Evolutionary conservation across 2,329 filamentous ascomycete species (phyloP).

Genomic region (Monosporascus sp.): DNA sequence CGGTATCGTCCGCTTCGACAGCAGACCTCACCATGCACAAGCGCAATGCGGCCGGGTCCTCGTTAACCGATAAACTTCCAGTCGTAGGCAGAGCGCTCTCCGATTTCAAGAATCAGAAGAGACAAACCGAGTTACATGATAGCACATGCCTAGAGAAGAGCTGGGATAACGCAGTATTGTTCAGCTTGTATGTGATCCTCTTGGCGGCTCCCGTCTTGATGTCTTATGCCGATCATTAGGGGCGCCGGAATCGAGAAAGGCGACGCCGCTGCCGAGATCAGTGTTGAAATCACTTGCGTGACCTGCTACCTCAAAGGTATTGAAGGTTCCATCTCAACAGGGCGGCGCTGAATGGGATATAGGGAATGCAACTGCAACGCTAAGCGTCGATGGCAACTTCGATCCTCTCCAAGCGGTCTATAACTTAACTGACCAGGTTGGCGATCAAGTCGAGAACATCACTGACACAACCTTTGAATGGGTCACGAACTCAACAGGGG

Average conservation of each 20-base stretch:
- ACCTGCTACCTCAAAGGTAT: slow-evolving; percentile 47
- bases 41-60: background rate
- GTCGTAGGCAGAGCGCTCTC: background rate
- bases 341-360: no score
- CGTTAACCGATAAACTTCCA: background rate
- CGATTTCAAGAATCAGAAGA: background rate
- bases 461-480: slow-evolving; percentile 23
- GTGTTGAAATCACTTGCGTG: slow-evolving; percentile 39
- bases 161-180: slow-evolving; percentile 34
- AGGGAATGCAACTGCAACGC: slow-evolving; percentile 30
- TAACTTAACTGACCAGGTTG: slow-evolving; percentile 29
- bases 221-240: background rate
- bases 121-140: slow-evolving; percentile 16
- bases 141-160: slow-evolving; percentile 32
- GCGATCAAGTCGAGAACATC: slow-evolving; percentile 28
- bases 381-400: slow-evolving; percentile 37
- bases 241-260: slow-evolving; percentile 6
- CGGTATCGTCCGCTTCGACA: background rate
- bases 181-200: slow-evolving; percentile 24
- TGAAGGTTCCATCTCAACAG: background rate
- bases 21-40: background rate
- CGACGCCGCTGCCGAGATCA: slow-evolving; percentile 14
- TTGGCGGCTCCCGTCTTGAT: background rate
- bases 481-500: slow-evolving; percentile 16
- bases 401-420: slow-evolving; percentile 29